phyloP scores from a whole-genome alignment of 139 green algal genomes.

The Picochlorum sp. region DNA sequence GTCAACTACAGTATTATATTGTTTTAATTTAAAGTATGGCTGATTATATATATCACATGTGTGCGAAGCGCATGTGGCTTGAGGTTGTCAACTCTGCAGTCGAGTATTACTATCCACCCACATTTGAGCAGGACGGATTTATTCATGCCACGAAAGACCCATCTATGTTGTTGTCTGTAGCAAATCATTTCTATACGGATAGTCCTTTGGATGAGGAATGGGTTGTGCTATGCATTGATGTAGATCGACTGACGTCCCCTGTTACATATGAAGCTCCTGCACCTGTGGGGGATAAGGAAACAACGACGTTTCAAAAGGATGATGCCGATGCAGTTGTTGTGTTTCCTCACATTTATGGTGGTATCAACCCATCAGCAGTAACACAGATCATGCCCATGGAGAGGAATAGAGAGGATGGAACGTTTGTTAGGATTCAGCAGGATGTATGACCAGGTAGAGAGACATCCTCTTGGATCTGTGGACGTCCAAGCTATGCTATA shows the following conservation, averaged over 20 bases:
- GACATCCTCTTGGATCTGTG: too few species aligned
- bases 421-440: not conserved
- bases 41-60: constrained; percentile 6
- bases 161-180: constrained; percentile 45
- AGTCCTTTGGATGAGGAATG: constrained; percentile 22
- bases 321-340: constrained; percentile 9
- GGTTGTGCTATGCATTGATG: constrained; percentile 36
- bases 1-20: too few species aligned
- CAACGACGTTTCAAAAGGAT: constrained; percentile 9
- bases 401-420: constrained; percentile 1
- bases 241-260: constrained; percentile 25
- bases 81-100: not conserved
- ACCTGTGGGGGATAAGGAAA: constrained; percentile 37
- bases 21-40: not conserved
- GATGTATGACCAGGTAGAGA: too few species aligned
- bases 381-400: constrained; percentile 32
- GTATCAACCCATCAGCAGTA: constrained; percentile 44
- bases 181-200: constrained; percentile 60
- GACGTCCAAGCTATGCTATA: too few species aligned
- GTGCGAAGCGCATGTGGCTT: not conserved
- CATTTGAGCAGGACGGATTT: constrained; percentile 54
- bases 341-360: constrained; percentile 63
- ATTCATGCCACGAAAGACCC: constrained; percentile 56
- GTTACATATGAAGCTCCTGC: constrained; percentile 57
- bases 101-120: constrained; percentile 37